A percentile compares a stretch with the other conserved stretches of the same genome.
Evolutionary conservation across 257 asterid genomes (phyloP).

Genomic region (Coffea canephora): DNA sequence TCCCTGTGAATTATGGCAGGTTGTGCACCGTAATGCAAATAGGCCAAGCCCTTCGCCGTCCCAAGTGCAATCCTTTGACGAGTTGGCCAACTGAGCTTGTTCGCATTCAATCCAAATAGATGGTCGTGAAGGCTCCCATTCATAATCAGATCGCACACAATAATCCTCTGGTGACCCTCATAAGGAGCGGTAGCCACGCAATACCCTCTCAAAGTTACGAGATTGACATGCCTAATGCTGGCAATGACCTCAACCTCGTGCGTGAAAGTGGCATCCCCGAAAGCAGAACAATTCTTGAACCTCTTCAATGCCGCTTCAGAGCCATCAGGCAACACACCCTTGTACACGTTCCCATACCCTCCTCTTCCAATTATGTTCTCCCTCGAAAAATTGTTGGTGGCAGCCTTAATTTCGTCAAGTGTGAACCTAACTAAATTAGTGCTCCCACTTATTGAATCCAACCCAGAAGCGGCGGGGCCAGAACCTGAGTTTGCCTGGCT

Average conservation of each 20-base stretch:
- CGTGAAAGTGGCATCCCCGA: constrained; percentile 61
- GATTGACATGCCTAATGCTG: constrained; percentile 73
- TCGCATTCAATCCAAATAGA: constrained; percentile 43
- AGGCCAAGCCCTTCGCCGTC: constrained; percentile 79
- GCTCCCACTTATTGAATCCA: constrained; percentile 66
- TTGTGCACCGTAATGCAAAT: constrained; percentile 78
- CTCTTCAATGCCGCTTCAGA: constrained; percentile 81
- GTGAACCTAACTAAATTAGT: constrained; percentile 59
- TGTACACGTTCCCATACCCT: constrained; percentile 86
- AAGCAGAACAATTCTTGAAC: constrained; percentile 80
- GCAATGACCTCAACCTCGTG: constrained; percentile 93
- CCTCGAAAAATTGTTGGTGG: constrained; percentile 61
- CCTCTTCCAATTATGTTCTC: constrained; percentile 69
- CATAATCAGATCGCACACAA: constrained; percentile 79
- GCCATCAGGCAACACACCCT: constrained; percentile 66
- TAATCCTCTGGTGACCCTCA: constrained; percentile 85
- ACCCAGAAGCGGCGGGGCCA: constrained; percentile 23
- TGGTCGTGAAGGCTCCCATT: constrained; percentile 90
- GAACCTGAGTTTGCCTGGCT: constrained; percentile 21
- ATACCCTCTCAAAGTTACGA: constrained; percentile 78
- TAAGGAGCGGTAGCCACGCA: constrained; percentile 73
- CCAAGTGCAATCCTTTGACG: constrained; percentile 82
- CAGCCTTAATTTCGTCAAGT: constrained; percentile 58
- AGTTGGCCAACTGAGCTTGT: constrained; percentile 68
- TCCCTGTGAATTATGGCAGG: constrained; percentile 77